Evolutionary conservation across 2,329 filamentous ascomycete species (phyloP).

Genomic region (Berkeleyomyces rouxiae): DNA sequence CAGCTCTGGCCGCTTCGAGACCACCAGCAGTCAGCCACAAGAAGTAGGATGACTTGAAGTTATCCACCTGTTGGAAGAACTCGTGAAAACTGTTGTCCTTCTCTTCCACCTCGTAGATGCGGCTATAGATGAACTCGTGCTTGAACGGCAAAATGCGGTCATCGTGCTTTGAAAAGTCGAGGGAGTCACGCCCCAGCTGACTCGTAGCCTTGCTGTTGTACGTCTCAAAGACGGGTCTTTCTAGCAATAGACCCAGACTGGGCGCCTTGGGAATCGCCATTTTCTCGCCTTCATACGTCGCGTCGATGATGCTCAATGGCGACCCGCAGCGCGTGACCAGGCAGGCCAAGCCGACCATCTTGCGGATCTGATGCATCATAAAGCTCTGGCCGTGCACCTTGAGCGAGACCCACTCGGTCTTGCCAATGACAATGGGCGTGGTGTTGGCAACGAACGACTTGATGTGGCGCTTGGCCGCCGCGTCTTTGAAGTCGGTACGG

Average conservation of each 20-base stretch:
- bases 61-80: constrained; percentile 67
- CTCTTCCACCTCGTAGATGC: constrained; percentile 83
- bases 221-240: constrained; percentile 76
- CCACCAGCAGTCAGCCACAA: constrained; percentile 58
- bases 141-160: constrained; percentile 78
- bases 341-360: constrained; percentile 91
- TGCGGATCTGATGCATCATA: constrained; percentile 99
- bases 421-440: constrained; percentile 65
- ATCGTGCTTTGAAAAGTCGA: constrained; percentile 67
- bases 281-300: constrained; percentile 55
- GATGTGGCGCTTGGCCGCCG: constrained; percentile 78
- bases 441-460: constrained; percentile 72
- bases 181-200: constrained; percentile 45
- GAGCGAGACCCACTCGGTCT: constrained; percentile 88
- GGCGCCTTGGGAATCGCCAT: constrained; percentile 91
- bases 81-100: constrained; percentile 65
- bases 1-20: constrained; percentile 38
- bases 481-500: constrained; percentile 64
- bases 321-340: constrained; percentile 72
- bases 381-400: constrained; percentile 97
- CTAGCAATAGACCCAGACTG: constrained; percentile 70
- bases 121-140: constrained; percentile 75
- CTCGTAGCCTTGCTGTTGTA: constrained; percentile 63
- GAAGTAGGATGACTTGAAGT: constrained; percentile 55
- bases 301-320: constrained; percentile 49